Base-by-base conservation (phyloP, 2,329 filamentous ascomycete genomes). In the Aspergillus fischeri region DNA sequence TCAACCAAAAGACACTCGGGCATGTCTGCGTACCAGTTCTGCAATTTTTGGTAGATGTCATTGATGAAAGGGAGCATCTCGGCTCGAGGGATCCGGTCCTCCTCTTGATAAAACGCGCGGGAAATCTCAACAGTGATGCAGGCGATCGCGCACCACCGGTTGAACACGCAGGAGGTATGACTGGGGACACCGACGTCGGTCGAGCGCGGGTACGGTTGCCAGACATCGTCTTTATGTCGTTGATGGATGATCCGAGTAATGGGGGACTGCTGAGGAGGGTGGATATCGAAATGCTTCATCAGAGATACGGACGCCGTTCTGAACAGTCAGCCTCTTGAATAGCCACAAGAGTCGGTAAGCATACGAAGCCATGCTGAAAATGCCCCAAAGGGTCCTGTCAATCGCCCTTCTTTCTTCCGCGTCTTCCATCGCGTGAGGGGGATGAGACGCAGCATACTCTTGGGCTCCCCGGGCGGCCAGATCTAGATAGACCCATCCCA, bases 401-500 rank as follows among this genome's bases (percentile, higher is more conserved):
- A 53, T 51, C 20, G 54, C 60, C n/a, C 52, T 54, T 44, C 41
- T 38, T 49, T 6, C 49, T 54, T 44, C 42, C 52, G 9, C 41
- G 60, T 41, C 53, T 24, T 58, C 53, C 3, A 57, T 57, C 8
- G 56, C 48, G 14, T 49, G 61, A 3, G 60, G 57, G 2, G 62
- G 63, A 35, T 66, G 60, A 1, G 59, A 27, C 1, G 51, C 48
- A 1, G 55, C 58, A 48, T 66, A 64, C 51, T 67, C 64, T 51
- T 63, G 56, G 50, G 56, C 67, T 7, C 63, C 62, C 41, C 63
- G 63, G 44, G 56, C 56, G n/a, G 62, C 63, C 3, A 66, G 62
- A 47, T 66, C 59, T 41, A 66, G 44, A 58, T 68, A 70, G 57
- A 66, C 61, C 64, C 61, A 71, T 47, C 62, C 67, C 51, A 64